These are phyloP conservation scores for Crithidia fasciculata DNA, from an alignment of 208 protist species.

Conservation along the genomic window DNA sequence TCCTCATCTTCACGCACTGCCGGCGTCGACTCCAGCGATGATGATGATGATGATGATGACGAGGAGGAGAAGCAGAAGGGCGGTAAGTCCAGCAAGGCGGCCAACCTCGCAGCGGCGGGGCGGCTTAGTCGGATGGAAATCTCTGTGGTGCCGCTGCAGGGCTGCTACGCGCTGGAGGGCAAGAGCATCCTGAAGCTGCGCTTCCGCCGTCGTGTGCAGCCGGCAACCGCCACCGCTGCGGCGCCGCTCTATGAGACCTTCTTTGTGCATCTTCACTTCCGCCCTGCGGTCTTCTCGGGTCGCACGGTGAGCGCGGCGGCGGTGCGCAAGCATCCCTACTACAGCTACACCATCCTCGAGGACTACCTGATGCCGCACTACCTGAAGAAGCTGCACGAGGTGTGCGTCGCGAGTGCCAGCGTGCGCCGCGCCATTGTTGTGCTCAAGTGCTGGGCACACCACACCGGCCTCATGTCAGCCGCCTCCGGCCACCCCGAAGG, in stretches of 20 bases:
- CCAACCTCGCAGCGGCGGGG: constrained; percentile 25
- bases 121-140: constrained; percentile 63
- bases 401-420: constrained; percentile 58
- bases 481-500: constrained; percentile 73
- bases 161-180: constrained; percentile 53
- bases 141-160: constrained; percentile 55
- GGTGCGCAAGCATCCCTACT: constrained; percentile 77
- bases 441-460: constrained; percentile 87
- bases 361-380: constrained; percentile 81
- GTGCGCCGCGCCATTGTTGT: constrained; percentile 78
- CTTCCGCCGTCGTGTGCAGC: constrained; percentile 47
- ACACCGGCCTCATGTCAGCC: constrained; percentile 71
- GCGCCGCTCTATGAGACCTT: constrained; percentile 47
- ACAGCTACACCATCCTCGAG: constrained; percentile 83
- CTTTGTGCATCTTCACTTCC: constrained; percentile 78
- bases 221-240: constrained; percentile 1
- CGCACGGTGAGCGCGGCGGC: constrained; percentile 61
- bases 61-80: background rate
- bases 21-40: background rate
- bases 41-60: constrained; percentile 22
- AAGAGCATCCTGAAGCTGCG: constrained; percentile 70
- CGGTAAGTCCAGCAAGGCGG: background rate
- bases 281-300: constrained; percentile 48
- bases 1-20: background rate
- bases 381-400: constrained; percentile 73